These are phyloP conservation scores for Pseudozyma thailandica DNA, from an alignment of 1,284 basidiomycete genomes.

Conservation along the genomic window DNA sequence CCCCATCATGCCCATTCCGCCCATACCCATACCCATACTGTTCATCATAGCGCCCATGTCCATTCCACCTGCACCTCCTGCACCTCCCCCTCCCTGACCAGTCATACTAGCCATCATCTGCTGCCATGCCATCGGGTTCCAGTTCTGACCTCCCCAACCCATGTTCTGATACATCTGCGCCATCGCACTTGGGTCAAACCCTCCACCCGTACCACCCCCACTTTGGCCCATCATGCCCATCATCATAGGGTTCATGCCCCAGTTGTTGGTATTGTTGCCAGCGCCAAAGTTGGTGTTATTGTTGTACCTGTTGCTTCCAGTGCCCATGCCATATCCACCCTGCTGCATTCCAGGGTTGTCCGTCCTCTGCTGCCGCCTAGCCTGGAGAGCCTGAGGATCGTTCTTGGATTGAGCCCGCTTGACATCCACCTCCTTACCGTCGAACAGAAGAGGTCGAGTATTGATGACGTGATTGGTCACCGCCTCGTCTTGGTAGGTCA, in stretches of 20 bases:
- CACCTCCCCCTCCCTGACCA: slow-evolving; percentile 18
- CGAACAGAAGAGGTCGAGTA: slow-evolving; percentile 65
- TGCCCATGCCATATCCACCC: slow-evolving; percentile 13
- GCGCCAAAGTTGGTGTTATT: slow-evolving; percentile 71
- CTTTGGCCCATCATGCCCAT: slow-evolving; percentile 32
- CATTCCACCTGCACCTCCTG: slow-evolving; percentile 63
- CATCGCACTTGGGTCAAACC: slow-evolving; percentile 72
- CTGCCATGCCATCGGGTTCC: slow-evolving; percentile 67
- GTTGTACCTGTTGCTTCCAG: slow-evolving; percentile 71
- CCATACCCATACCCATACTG: slow-evolving; percentile 70
- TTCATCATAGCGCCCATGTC: slow-evolving; percentile 71
- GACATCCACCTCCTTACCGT: slow-evolving; percentile 83
- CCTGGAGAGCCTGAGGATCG: slow-evolving; percentile 38
- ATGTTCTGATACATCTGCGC: slow-evolving; percentile 73
- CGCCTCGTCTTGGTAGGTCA: slow-evolving; percentile 87
- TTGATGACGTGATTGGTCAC: slow-evolving; percentile 76
- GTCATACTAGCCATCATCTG: slow-evolving; percentile 61
- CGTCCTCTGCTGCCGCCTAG: slow-evolving; percentile 27
- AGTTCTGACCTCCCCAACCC: slow-evolving; percentile 68
- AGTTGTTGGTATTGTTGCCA: slow-evolving; percentile 62
- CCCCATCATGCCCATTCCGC: slow-evolving; percentile 70
- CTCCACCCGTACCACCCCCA: slow-evolving; percentile 15
- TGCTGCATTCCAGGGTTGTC: slow-evolving; percentile 26
- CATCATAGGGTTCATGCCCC: slow-evolving; percentile 72
- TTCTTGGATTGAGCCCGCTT: slow-evolving; percentile 71